Base-by-base conservation (phyloP, 208 protist species). In the Naegleria gruberi region DNA sequence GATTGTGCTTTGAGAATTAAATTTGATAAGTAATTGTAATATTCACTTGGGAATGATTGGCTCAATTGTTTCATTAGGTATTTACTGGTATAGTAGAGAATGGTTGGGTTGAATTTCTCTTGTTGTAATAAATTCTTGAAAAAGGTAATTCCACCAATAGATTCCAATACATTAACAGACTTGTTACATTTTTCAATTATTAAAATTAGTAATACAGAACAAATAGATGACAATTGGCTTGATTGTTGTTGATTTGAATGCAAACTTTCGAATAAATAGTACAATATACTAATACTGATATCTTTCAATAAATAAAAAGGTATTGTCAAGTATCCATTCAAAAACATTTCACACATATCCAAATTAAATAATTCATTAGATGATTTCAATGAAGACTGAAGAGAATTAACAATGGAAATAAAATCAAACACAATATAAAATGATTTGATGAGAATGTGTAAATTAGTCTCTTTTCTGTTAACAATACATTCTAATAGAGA, bases 181-280 rank as follows among this genome's bases (percentile, higher is more conserved):
- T 41, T 90, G 19, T 47, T 85, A 90, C 77, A 85, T 23, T 82
- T 90, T 55, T 90, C 77, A 42, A 90, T 85, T 40, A 82, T 85
- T 5, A 90, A 26, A n/a, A 90, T 42, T n/a, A 90, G 19, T 34
- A 65, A 47, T 23, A 85, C 40, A 5, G 30, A 40, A 42, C 7
- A 37, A 42, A 87, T 51, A 42, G 47, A 51, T 30, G 51, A 65
- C 19, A 65, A 23, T 65, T 65, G 51, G 30, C 51, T 10, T 30
- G 51, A 23, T 65, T 65, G 51, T 65, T 4, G 51, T 37, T 8
- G 26, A 41, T 19, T 12, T 30, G 6, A 4, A 73, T 87, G 17
- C 41, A 73, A 87, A 6, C 7, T 12, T 42, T 87, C 47, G 41
- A 87, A 87, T 37, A 87, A 87, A 42, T 87, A 87, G 34, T 87